Conservation (phyloP, 163 green algal genomes). For the Scenedesmus sp. region DNA sequence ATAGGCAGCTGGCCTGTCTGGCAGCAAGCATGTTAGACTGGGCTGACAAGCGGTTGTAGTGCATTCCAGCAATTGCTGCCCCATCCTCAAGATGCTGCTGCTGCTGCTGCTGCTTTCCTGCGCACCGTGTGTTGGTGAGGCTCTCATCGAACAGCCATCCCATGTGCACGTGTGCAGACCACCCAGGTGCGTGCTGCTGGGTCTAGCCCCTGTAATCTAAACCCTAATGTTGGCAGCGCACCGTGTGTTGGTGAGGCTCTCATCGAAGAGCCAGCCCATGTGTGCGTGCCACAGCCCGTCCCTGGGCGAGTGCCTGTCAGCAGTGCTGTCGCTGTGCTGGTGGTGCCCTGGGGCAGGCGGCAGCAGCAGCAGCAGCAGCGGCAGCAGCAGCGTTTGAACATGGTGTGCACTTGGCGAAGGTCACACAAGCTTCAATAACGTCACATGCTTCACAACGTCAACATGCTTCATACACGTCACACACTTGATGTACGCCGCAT, state of each 20-base stretch:
- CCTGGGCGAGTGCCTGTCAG: slow-evolving; percentile 66
- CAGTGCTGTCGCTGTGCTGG: slow-evolving; percentile 62
- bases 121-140: slow-evolving; percentile 58
- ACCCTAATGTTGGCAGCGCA: neutral
- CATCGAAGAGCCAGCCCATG: slow-evolving; percentile 72
- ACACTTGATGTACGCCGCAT: no score
- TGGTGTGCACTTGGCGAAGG: neutral
- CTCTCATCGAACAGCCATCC: slow-evolving; percentile 72
- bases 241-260: slow-evolving; percentile 63
- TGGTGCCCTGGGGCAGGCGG: slow-evolving; percentile 62
- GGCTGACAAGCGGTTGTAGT: no score
- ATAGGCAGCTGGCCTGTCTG: no score
- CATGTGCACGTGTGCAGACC: slow-evolving; percentile 65
- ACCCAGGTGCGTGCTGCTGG: no score
- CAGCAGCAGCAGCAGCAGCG: neutral
- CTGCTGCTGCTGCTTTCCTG: no score
- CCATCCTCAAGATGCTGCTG: no score
- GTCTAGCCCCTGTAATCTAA: no score
- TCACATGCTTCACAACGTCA: no score
- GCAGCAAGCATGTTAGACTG: no score
- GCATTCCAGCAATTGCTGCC: no score
- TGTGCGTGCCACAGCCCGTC: slow-evolving; percentile 70
- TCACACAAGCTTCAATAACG: neutral
- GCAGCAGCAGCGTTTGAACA: neutral
- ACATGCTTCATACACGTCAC: no score